Evolutionary conservation across 2,329 filamentous ascomycete genomes (phyloP).

Genomic region (Beauveria asiatica): DNA sequence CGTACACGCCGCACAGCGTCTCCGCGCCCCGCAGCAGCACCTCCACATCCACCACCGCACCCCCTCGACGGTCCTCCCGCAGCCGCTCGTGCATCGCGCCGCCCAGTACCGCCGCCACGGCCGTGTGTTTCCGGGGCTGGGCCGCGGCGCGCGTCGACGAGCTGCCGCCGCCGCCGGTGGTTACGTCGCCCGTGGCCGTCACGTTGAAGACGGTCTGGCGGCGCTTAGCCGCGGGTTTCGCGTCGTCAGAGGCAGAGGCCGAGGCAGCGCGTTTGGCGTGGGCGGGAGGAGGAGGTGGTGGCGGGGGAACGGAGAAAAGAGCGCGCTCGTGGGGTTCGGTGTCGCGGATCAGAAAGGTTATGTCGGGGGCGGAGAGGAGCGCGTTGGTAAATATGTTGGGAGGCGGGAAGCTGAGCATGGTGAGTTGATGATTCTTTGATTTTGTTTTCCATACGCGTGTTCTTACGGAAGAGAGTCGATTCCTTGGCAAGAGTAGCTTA

Average conservation of each 20-base stretch:
- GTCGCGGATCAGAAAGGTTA: conserved; percentile 88
- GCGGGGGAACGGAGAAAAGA: conserved; percentile 81
- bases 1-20: conserved; percentile 83
- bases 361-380: conserved; percentile 79
- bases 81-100: conserved; percentile 80
- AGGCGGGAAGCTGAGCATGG: conserved; percentile 60
- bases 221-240: conserved; percentile 28
- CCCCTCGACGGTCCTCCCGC: conserved; percentile 38
- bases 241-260: conserved; percentile 16
- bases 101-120: conserved; percentile 82
- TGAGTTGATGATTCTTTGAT: not conserved
- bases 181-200: conserved; percentile 49
- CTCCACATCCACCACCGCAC: conserved; percentile 61
- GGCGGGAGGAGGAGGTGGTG: conserved; percentile 33
- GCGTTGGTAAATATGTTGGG: conserved; percentile 97
- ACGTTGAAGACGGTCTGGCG: conserved; percentile 61
- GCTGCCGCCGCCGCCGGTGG: conserved; percentile 38
- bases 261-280: conserved; percentile 27
- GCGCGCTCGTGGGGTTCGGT: conserved; percentile 92
- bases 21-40: conserved; percentile 78
- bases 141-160: conserved; percentile 24
- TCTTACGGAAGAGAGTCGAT: conserved; percentile 66
- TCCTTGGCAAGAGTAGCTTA: conserved; percentile 64
- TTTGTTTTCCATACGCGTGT: not conserved
- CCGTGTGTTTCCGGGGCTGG: conserved; percentile 63